A percentile compares a stretch with the other conserved stretches of the same genome.
Evolutionary conservation across 148 eudicot genomes (phyloP).

Genomic region (Rhododendron simsii): DNA sequence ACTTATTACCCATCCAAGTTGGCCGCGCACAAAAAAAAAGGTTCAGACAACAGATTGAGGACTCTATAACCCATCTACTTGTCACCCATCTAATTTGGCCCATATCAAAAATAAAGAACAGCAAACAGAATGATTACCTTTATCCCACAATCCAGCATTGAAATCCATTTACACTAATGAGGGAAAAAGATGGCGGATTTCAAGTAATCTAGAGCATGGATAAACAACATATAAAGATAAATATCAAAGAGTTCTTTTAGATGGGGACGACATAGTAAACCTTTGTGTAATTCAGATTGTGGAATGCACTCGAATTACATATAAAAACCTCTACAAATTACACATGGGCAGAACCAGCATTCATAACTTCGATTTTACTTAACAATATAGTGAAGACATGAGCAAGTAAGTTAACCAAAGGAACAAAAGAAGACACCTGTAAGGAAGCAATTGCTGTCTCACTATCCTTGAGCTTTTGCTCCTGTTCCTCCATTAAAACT

Average conservation of each 20-base stretch:
- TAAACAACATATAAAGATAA: neutral
- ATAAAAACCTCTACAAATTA: neutral
- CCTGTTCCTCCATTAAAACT: constrained; percentile 74
- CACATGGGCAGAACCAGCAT: neutral
- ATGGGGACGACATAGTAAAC: neutral
- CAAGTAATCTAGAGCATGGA: neutral
- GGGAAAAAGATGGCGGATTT: neutral
- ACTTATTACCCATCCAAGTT: neutral
- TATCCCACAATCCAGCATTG: neutral
- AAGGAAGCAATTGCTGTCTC: constrained; percentile 80
- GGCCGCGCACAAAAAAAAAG: neutral
- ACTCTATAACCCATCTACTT: neutral
- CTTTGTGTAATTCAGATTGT: neutral
- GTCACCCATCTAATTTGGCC: neutral
- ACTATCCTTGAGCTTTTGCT: constrained; percentile 75
- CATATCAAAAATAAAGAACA: neutral
- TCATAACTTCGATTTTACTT: neutral
- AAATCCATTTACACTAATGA: neutral
- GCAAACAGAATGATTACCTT: neutral
- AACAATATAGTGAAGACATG: neutral
- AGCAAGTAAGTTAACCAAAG: neutral
- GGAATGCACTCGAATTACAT: neutral
- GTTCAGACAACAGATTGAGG: neutral
- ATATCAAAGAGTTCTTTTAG: neutral
- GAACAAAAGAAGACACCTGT: constrained; percentile 44